Percentiles rank a stretch among this genome's conserved stretches.
Evolutionary conservation across 2,329 filamentous ascomycete species (phyloP).

Genomic region (Arachnomyces sp.): DNA sequence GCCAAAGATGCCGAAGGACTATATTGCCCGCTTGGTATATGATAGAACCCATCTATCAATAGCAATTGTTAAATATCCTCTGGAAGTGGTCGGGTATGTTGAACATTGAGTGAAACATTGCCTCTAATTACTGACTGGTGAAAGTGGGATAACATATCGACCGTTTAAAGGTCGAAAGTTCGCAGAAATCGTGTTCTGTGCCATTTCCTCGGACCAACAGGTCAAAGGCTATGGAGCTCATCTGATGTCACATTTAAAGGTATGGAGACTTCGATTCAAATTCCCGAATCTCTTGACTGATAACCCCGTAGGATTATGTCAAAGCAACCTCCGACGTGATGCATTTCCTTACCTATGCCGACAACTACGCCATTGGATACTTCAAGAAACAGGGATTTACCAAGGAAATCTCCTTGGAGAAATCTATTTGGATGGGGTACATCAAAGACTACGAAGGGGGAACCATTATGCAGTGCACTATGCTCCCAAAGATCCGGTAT

Average conservation of each 20-base stretch:
- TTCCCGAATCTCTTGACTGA: conserved; percentile 5
- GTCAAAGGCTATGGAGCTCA: conserved; percentile 98
- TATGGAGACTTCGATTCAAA: conserved; percentile 14
- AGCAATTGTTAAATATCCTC: conserved; percentile 91
- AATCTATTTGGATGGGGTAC: conserved; percentile 94
- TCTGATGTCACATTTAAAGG: conserved; percentile 94
- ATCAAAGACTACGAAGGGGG: conserved; percentile 99
- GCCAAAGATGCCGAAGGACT: conserved; percentile 98
- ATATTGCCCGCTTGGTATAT: conserved; percentile 94
- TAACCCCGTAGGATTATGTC: conserved; percentile 61
- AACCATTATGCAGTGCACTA: conserved; percentile 98
- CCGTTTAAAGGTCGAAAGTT: conserved; percentile 88
- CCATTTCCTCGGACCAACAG: conserved; percentile 94
- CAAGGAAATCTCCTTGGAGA: conserved; percentile 91
- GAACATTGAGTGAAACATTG: neutral
- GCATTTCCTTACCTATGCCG: conserved; percentile 97
- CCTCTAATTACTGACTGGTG: conserved; percentile 10
- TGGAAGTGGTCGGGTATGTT: conserved; percentile 70
- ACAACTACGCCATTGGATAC: conserved; percentile 98
- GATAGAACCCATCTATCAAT: conserved; percentile 94
- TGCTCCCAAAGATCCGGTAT: conserved; percentile 91
- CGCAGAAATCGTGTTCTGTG: conserved; percentile 97
- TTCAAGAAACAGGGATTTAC: conserved; percentile 99
- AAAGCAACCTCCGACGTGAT: conserved; percentile 94
- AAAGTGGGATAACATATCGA: conserved; percentile 86